These are phyloP conservation scores for Ulvella scutata DNA, from an alignment of 139 green algal genomes.

Conservation along the genomic window DNA sequence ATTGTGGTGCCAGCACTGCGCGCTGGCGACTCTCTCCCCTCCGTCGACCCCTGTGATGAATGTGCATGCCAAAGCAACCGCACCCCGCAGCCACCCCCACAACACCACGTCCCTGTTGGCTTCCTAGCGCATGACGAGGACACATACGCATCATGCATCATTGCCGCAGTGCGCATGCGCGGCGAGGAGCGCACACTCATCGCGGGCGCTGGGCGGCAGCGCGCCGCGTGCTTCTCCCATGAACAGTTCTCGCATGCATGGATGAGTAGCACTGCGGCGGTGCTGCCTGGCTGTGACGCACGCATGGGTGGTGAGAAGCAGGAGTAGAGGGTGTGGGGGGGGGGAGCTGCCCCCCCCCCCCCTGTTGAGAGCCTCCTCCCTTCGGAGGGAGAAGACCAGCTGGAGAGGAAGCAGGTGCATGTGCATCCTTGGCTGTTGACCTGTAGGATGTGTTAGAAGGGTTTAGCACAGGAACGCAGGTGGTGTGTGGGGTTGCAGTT, in stretches of 20 bases:
- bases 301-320: too few relatives aligned
- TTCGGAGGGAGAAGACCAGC: too few relatives aligned
- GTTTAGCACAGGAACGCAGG: too few relatives aligned
- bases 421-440: too few relatives aligned
- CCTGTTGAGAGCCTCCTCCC: too few relatives aligned
- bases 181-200: conserved; percentile 43
- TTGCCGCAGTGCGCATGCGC: conserved; percentile 54
- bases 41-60: not conserved
- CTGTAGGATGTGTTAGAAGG: too few relatives aligned
- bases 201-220: conserved; percentile 38
- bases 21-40: not conserved
- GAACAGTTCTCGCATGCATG: conserved; percentile 34
- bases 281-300: conserved; percentile 26
- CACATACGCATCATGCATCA: conserved; percentile 60
- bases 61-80: not conserved
- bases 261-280: conserved; percentile 10
- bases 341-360: too few relatives aligned
- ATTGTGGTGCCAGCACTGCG: conserved; percentile 35
- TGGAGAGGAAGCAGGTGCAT: too few relatives aligned
- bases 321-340: too few relatives aligned
- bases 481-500: too few relatives aligned
- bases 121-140: conserved; percentile 44
- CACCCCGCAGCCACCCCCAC: not conserved
- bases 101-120: conserved; percentile 13
- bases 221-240: conserved; percentile 26